A percentile compares a stretch with the other conserved stretches of the same genome.
Evolutionary conservation across 2,329 filamentous ascomycete species (phyloP).

Genomic region (Pseudopithomyces chartarum): DNA sequence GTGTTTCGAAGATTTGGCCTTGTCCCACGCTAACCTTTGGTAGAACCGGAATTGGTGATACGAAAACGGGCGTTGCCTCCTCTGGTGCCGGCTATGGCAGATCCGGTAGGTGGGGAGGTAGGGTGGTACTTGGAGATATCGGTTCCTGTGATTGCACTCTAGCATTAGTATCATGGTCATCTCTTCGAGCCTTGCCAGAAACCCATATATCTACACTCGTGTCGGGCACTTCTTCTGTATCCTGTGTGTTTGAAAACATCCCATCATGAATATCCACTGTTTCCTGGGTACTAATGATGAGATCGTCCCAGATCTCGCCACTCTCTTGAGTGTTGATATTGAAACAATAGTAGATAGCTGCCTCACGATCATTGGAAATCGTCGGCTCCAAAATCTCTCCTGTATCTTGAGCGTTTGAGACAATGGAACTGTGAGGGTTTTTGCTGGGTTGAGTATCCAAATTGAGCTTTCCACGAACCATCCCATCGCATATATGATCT

Average conservation of each 20-base stretch:
- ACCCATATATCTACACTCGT: no score
- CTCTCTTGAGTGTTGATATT: neutral
- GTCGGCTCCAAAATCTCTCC: no score
- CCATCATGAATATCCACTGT: neutral
- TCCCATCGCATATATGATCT: neutral
- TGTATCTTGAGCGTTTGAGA: no score
- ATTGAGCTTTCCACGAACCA: no score
- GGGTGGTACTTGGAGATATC: neutral
- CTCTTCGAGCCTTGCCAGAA: neutral
- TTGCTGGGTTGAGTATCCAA: no score
- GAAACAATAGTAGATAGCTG: no score
- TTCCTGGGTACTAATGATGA: neutral
- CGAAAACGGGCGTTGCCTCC: no score
- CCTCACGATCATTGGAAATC: no score
- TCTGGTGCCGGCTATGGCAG: neutral
- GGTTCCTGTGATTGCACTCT: neutral
- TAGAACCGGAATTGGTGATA: no score
- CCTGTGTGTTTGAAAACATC: neutral
- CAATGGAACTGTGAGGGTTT: no score
- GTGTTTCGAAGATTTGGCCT: no score
- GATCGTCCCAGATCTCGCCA: neutral
- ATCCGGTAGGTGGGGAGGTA: neutral
- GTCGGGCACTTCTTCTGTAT: neutral
- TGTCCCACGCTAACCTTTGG: no score
- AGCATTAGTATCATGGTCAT: neutral